phyloP scores from a whole-genome alignment of 202 grass and related monocot genomes.

The Eragrostis tef region DNA sequence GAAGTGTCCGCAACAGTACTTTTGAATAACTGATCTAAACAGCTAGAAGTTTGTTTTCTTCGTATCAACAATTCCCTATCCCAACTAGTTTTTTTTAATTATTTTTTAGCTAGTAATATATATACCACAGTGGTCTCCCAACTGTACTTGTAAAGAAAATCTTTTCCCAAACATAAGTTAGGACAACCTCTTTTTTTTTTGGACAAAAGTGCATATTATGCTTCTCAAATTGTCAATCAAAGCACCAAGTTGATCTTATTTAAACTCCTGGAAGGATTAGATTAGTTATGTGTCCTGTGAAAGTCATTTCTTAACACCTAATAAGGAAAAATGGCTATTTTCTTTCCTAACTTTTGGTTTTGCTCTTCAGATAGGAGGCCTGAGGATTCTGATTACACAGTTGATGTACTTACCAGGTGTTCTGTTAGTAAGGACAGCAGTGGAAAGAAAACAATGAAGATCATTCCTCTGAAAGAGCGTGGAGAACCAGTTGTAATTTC shows the following conservation, averaged over 20 bases:
- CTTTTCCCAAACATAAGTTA: not conserved
- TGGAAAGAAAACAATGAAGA: conserved; percentile 65
- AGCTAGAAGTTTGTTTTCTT: not conserved
- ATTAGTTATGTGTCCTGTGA: conserved; percentile 17
- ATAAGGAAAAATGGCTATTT: conserved; percentile 19
- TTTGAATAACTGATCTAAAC: conserved; percentile 11
- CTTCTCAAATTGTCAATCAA: conserved; percentile 1
- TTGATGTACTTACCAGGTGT: conserved; percentile 89
- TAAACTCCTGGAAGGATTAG: conserved; percentile 14
- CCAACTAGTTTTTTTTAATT: no score
- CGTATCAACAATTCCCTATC: not conserved
- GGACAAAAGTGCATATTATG: not conserved
- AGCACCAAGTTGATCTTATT: not conserved
- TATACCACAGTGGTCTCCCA: no score
- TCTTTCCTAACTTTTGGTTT: conserved; percentile 38
- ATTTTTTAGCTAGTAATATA: no score
- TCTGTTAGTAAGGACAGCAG: conserved; percentile 71
- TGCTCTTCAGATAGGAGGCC: conserved; percentile 64
- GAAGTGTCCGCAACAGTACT: not conserved
- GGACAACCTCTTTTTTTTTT: not conserved
- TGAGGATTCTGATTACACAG: conserved; percentile 81
- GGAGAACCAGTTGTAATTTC: conserved; percentile 91
- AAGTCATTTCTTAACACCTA: conserved; percentile 3
- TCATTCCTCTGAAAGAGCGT: conserved; percentile 65
- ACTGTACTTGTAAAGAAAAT: no score